phyloP scores from a whole-genome alignment of 2,329 filamentous ascomycete genomes.

The Stachybotrys chlorohalonatus region DNA sequence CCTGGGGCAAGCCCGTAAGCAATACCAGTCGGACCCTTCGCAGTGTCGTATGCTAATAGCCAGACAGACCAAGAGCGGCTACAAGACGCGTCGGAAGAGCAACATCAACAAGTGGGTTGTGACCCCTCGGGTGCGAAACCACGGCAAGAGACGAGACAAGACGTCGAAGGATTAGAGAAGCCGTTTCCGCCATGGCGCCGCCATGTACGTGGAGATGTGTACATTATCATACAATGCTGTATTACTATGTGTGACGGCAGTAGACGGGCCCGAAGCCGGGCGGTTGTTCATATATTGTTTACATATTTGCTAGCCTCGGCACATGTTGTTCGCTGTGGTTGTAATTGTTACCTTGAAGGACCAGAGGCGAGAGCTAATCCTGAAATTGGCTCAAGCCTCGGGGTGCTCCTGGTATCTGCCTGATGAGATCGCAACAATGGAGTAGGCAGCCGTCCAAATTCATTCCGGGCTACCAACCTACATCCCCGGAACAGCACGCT shows the following conservation, averaged over 20 bases:
- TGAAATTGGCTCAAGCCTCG: too few relatives aligned
- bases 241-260: slow-evolving; percentile 22
- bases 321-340: too few relatives aligned
- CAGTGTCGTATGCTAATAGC: slow-evolving; percentile 5
- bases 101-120: slow-evolving; percentile 93
- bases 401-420: too few relatives aligned
- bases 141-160: slow-evolving; percentile 77
- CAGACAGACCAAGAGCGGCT: slow-evolving; percentile 65
- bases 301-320: background rate
- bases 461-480: too few relatives aligned
- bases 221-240: slow-evolving; percentile 20
- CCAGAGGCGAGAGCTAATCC: too few relatives aligned
- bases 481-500: too few relatives aligned
- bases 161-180: slow-evolving; percentile 22
- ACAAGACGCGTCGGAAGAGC: slow-evolving; percentile 82
- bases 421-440: too few relatives aligned
- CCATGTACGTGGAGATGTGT: slow-evolving; percentile 6
- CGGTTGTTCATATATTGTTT: background rate
- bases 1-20: slow-evolving; percentile 89
- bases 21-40: background rate
- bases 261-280: background rate
- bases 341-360: too few relatives aligned
- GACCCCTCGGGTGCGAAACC: slow-evolving; percentile 72
- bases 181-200: background rate
- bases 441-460: too few relatives aligned